Percentiles rank a stretch among this genome's conserved stretches.
Evolutionary conservation across 2,329 filamentous ascomycete genomes (phyloP).

Genomic region (Pseudogymnoascus sp.): DNA sequence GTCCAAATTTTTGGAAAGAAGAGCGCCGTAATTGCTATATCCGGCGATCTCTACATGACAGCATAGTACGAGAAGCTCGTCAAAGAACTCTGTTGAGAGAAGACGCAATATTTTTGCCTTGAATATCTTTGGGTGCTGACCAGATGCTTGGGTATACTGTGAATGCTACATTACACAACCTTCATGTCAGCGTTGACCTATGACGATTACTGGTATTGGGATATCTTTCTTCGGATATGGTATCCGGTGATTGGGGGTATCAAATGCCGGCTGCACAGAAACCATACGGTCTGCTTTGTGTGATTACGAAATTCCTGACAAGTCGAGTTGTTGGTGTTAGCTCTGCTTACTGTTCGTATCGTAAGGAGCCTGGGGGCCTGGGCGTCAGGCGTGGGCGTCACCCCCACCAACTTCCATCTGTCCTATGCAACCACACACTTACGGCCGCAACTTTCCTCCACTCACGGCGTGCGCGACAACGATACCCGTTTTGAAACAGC

Average conservation of each 20-base stretch:
- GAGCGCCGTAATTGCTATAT: not conserved
- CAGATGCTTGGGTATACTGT: not conserved
- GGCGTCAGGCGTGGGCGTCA: not conserved
- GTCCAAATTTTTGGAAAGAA: not conserved
- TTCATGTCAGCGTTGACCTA: not conserved
- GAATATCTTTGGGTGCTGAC: not conserved
- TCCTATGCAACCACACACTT: not conserved
- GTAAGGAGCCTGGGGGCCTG: not conserved
- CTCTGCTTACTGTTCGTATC: constrained; percentile 1
- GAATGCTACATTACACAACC: not conserved
- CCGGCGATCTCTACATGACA: not conserved
- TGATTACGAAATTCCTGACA: constrained; percentile 1
- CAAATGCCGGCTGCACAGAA: not conserved
- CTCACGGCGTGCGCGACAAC: constrained; percentile 3
- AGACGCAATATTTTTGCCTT: not conserved
- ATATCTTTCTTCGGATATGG: not conserved
- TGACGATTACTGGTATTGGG: not conserved
- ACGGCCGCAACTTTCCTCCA: constrained; percentile 3
- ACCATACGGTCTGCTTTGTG: not conserved
- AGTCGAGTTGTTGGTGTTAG: not conserved
- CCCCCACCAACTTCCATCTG: not conserved
- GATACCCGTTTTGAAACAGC: not conserved
- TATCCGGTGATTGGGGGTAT: not conserved
- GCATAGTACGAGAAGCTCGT: not conserved
- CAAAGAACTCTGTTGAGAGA: not conserved